Base-by-base conservation (phyloP, 1,139 yeast species). In the Lodderomyces theae region DNA sequence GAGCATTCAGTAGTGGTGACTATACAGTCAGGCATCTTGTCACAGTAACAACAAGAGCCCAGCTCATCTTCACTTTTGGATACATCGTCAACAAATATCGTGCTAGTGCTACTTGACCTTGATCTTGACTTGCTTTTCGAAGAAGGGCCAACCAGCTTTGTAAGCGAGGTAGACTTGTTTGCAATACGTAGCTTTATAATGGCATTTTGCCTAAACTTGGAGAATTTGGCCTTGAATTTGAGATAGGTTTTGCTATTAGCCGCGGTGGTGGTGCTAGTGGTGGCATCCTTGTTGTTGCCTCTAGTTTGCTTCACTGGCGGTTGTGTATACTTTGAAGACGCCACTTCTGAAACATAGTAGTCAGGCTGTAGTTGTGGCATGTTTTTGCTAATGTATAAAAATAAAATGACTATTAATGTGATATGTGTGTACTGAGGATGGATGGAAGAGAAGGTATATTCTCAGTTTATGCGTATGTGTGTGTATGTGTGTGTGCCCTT, bases 1-100 rank as follows among this genome's bases (percentile, higher is more conserved):
- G 31, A 28, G 15, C 31, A 28, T 16, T 28, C 31, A 28, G 31
- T 15, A 28, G 31, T 28, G 4, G 31, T 28, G 11, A 28, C 18
- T 5, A 18, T 28, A 16, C 15, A 28, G 9, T 28, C 12, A n/a
- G 31, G 31, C 3, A 19, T 10, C 15, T 28, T 7, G 13, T 18
- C 11, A 28, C 10, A 28, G 3, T 8, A 15, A 25, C 15, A n/a
- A 24, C 6, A 24, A 4, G 22, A 19, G 22, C 11, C 12, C 6
- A 4, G n/a, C 7, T 15, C 31, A 28, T 15, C 31, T 28, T 28
- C 18, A 28, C 18, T 28, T 18, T 28, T 28, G 31, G 18, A 28
- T n/a, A 11, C 11, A n/a, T 8, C 18, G 15, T 28, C 31, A 15
- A 28, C 31, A 15, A 28, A 28, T 15, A 28, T 28, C n/a, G 31